Base-by-base conservation (phyloP, 2,329 filamentous ascomycete genomes). In the Paraphoma chrysanthemicola region DNA sequence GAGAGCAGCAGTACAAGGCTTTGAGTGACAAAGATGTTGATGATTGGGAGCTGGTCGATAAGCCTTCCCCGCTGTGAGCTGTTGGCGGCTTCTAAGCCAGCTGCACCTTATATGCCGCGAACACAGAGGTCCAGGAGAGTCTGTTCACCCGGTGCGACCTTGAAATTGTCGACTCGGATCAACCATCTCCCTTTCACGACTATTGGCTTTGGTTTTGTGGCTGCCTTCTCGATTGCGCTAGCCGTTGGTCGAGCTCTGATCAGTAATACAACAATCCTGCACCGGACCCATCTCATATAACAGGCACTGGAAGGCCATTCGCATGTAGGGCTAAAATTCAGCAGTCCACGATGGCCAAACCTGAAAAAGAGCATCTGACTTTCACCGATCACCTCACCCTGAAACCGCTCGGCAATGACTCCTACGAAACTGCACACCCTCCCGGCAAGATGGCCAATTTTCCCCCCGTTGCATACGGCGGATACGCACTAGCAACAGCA, bases 401-500 rank as follows among this genome's bases (percentile, higher is more conserved):
- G 18, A 56, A 59, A 36, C 10, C 56, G 6, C 23, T 59, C 0
- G 42, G 46, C 36, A 33, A 59, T 5, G 59, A 62, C 31, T 48
- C 53, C 45, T 72, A 53, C 45, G 55, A 63, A 31, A 65, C 63
- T 3, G 10, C 60, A 3, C 59, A 70, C 38, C 47, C 53, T 0
- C 77, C 86, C 52, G 63, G 72, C 31, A 56, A 58, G 7, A 73
- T 77, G 71, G 77, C 76, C 31, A 78, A 79, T 41, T 53, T 65
- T 4, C 48, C 60, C 0, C 61, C 67, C 18, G 79, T 79, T 12
- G 81, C 81, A 1, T 83, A 81, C 55, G 81, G 81, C 31, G 81
- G 82, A 1, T 83, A 76, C 57, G 71, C 81, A 1, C 63, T 81
- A 1, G 76, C 66, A 4, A 57, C 78, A 2, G 82, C 79, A 1